Base-by-base conservation (phyloP, 805 yeast species). In the Myxozyma lipomycoides region DNA sequence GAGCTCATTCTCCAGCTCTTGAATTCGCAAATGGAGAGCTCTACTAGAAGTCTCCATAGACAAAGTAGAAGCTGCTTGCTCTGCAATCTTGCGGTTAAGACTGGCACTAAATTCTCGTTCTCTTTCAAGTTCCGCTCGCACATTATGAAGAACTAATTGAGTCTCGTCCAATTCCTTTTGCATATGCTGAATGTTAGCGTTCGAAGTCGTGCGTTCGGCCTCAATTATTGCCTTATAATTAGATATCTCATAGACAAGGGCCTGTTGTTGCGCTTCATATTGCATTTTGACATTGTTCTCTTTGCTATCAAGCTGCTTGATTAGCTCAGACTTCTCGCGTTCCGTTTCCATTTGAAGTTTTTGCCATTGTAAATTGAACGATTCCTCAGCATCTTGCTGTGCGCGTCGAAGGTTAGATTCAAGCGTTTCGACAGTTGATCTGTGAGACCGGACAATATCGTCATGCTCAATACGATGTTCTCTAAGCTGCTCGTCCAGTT, bases 391-490 rank as follows among this genome's bases (percentile, higher is more conserved):
- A 12, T 49, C 42, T 34, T 45, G 39, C 10, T 24, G 32, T 18
- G 26, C 36, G 17, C 28, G 22, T 6, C 30, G 17, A n/a, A 17
- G 19, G 15, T 41, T 22, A 7, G 30, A 18, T 19, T 42, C 47
- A n/a, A 42, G 17, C 9, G 49, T 22, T 22, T 46, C 25, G 15
- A 36, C 17, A 19, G 23, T 34, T 15, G 12, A 22, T n/a, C 40
- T 58, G 57, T 37, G 63, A 43, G n/a, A 53, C 39, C 52, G 52
- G 7, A 7, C 17, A 17, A 43, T 35, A 25, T 53, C 55, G 9
- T 56, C 60, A 17, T 65, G 67, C 12, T 65, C 67, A 1, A 73
- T 64, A 48, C 72, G 55, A 28, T 60, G 43, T 37, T 55, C 25
- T 32, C 70, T 42, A 22, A 51, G 45, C 3, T 56, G 60, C 48